Conservation (phyloP, 2,329 filamentous ascomycete genomes). For the Seiridium cupressi region DNA sequence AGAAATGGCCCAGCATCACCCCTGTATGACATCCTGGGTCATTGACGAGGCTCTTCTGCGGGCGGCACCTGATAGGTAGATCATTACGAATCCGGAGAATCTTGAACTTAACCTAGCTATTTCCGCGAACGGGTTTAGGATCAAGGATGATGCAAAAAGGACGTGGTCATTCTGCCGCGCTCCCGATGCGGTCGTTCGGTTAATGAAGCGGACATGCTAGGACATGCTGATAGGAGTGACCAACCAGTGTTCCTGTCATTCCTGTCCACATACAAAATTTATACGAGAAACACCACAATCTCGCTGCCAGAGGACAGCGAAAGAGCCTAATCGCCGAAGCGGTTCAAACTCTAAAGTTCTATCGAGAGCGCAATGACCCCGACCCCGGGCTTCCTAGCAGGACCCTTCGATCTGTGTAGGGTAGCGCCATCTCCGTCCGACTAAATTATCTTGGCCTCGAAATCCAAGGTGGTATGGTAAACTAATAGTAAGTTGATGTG, state of each 20-base stretch:
- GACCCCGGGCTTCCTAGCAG: background rate
- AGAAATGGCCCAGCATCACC: conserved; percentile 1
- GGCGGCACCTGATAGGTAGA: conserved; percentile 2
- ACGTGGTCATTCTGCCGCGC: background rate
- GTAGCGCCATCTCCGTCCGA: background rate
- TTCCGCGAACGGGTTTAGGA: background rate
- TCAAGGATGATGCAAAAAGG: background rate
- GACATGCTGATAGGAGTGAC: too few relatives aligned
- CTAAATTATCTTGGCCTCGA: background rate
- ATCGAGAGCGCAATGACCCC: background rate
- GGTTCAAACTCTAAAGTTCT: background rate
- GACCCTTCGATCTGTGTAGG: background rate
- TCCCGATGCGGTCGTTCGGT: too few relatives aligned
- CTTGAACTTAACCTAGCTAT: background rate
- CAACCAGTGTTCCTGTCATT: too few relatives aligned
- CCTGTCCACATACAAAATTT: too few relatives aligned
- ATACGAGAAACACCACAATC: too few relatives aligned
- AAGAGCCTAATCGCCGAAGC: background rate
- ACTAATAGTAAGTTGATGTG: too few relatives aligned
- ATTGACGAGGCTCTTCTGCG: background rate
- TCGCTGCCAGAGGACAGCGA: too few relatives aligned
- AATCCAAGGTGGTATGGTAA: background rate
- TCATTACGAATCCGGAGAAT: background rate
- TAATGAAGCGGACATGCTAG: too few relatives aligned
- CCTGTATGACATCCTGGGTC: background rate